These are phyloP conservation scores for Globisporangium iwayamae DNA, from an alignment of 352 stramenopile genomes.

Conservation along the genomic window DNA sequence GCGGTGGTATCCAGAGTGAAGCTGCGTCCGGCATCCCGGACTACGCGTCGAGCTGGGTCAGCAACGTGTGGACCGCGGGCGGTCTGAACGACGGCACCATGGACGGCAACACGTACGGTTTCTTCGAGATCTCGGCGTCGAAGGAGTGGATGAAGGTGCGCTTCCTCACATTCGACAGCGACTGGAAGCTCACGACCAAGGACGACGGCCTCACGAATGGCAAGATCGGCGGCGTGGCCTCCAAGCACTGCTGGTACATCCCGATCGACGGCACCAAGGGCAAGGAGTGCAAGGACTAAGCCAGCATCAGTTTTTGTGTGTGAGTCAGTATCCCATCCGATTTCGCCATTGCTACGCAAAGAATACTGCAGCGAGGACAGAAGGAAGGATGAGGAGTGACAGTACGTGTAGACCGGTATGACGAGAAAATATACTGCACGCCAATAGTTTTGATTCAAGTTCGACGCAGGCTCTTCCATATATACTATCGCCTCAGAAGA, in stretches of 20 bases:
- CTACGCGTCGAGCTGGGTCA: constrained; percentile 40
- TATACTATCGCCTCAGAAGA: too few species aligned
- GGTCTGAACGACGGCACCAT: constrained; percentile 24
- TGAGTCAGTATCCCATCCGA: constrained; percentile 1
- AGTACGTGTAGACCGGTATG: background rate
- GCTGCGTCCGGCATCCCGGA: constrained; percentile 65
- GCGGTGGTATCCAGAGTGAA: constrained; percentile 79
- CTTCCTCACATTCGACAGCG: constrained; percentile 64
- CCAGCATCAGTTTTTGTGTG: constrained; percentile 4
- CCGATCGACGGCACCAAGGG: constrained; percentile 31
- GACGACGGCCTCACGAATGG: constrained; percentile 42
- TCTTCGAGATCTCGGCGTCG: constrained; percentile 59
- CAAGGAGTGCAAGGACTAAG: constrained; percentile 20
- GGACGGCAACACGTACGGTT: constrained; percentile 53
- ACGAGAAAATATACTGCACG: constrained; percentile 4
- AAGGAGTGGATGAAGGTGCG: constrained; percentile 68
- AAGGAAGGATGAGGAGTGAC: background rate
- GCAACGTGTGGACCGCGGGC: constrained; percentile 45
- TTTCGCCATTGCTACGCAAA: background rate
- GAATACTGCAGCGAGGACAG: background rate
- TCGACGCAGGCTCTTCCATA: too few species aligned
- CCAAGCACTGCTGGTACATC: constrained; percentile 81
- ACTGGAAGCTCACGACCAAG: constrained; percentile 47
- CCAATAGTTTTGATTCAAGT: background rate
- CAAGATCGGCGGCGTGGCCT: constrained; percentile 44